Conservation (phyloP, 2,329 filamentous ascomycete genomes). For the Fusarium fracticaudum region DNA sequence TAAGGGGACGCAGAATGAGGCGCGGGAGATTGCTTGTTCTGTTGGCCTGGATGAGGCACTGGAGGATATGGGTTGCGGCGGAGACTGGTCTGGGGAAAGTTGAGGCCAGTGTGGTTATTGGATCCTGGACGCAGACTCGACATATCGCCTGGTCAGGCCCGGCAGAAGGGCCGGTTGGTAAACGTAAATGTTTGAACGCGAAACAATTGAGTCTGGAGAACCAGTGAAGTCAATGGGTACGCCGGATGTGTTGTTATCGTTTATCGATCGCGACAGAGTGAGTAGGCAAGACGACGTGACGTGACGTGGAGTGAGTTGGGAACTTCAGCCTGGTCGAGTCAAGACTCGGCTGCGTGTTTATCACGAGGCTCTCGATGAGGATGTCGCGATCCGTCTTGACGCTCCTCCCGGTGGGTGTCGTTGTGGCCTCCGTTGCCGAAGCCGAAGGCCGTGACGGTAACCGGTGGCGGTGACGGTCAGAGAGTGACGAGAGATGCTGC, state of each 20-base stretch:
- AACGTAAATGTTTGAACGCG: conserved; percentile 19
- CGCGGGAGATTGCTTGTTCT: conserved; percentile 65
- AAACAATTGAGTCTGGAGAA: conserved; percentile 10
- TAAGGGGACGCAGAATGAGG: conserved; percentile 66
- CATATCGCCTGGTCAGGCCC: conserved; percentile 50
- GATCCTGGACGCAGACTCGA: conserved; percentile 61
- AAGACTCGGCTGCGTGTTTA: conserved; percentile 17
- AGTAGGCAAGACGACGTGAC: conserved; percentile 24
- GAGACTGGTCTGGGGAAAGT: conserved; percentile 61
- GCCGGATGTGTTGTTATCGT: conserved; percentile 23
- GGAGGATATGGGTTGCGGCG: conserved; percentile 59
- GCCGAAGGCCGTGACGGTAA: conserved; percentile 34
- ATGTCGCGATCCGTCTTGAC: conserved; percentile 22
- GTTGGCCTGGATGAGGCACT: conserved; percentile 58
- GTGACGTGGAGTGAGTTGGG: conserved; percentile 31
- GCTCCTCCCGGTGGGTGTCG: conserved; percentile 21
- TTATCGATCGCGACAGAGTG: conserved; percentile 20
- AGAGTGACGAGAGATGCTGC: conserved; percentile 19
- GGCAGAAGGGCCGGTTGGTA: conserved; percentile 34
- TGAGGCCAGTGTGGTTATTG: conserved; percentile 63
- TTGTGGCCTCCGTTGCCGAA: conserved; percentile 29
- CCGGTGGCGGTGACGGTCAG: conserved; percentile 36
- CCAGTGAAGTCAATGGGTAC: conserved; percentile 3
- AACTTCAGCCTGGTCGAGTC: not conserved
- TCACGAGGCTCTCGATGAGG: conserved; percentile 22